A percentile compares a stretch with the other conserved stretches of the same genome.
Conservation (phyloP, 768 basidiomycete species). For the Mrakia hoshinonis region DNA sequence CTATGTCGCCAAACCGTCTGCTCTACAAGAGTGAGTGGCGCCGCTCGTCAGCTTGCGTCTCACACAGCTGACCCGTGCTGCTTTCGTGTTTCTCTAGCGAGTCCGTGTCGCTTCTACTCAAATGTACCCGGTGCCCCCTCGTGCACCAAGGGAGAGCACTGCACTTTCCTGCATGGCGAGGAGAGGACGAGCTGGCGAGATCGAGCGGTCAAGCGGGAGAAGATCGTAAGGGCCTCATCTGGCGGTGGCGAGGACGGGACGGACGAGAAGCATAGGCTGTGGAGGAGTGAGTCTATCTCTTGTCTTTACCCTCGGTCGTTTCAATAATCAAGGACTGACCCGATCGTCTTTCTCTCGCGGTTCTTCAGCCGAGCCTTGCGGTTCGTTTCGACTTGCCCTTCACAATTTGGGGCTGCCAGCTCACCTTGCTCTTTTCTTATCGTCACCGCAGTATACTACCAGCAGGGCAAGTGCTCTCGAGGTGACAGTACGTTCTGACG, state of each 20-base stretch:
- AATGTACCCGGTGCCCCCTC: not conserved
- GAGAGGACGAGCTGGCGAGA: not conserved
- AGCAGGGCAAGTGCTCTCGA: slow-evolving; percentile 5
- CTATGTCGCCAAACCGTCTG: slow-evolving; percentile 6
- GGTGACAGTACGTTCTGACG: not conserved
- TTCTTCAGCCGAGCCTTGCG: not conserved
- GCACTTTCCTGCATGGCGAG: slow-evolving; percentile 12
- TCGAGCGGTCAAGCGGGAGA: not conserved
- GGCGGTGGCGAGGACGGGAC: not conserved
- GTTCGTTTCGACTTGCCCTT: not conserved
- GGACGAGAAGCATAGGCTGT: slow-evolving; percentile 15
- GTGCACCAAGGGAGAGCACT: slow-evolving; percentile 21
- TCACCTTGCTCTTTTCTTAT: not conserved
- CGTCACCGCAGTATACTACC: not conserved
- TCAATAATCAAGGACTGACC: not conserved
- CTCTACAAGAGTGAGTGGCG: slow-evolving; percentile 8
- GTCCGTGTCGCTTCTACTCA: slow-evolving; percentile 3
- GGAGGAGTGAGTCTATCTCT: not conserved
- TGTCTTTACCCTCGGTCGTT: not conserved
- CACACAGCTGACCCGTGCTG: not conserved
- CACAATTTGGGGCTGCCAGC: not conserved
- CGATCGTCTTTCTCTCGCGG: not conserved
- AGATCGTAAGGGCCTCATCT: not conserved
- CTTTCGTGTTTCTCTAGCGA: not conserved
- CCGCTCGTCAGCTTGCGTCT: not conserved